phyloP scores from a whole-genome alignment of 768 basidiomycete species.

The Candolleomyces efflorescens region DNA sequence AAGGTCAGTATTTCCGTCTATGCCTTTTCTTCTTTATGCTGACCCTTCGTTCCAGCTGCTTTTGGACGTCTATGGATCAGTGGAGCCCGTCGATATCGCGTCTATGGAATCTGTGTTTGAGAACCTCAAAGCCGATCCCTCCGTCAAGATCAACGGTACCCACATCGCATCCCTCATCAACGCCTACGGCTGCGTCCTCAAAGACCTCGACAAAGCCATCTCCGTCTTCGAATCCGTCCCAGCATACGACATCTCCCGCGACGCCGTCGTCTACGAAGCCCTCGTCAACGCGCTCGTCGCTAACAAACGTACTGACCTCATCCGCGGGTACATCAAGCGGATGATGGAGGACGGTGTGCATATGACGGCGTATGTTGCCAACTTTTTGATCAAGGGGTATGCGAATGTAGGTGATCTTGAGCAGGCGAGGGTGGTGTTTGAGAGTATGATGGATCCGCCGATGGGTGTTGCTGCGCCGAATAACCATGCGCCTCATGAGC shows the following conservation, averaged over 20 bases:
- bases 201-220: conserved; percentile 75
- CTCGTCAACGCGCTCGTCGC: conserved; percentile 83
- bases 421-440: conserved; percentile 74
- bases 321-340: conserved; percentile 60
- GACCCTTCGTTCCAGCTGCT: conserved; percentile 51
- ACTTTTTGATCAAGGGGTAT: conserved; percentile 73
- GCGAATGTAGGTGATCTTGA: conserved; percentile 67
- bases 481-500: conserved; percentile 78
- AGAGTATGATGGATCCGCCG: conserved; percentile 73
- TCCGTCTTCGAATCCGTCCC: conserved; percentile 73
- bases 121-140: conserved; percentile 43
- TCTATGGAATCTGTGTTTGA: conserved; percentile 71
- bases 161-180: conserved; percentile 84
- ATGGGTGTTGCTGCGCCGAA: conserved; percentile 83
- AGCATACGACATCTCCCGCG: conserved; percentile 39
- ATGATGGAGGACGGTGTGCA: conserved; percentile 64
- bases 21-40: conserved; percentile 3
- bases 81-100: conserved; percentile 74
- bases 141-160: conserved; percentile 39
- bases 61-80: conserved; percentile 81
- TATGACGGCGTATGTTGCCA: conserved; percentile 95
- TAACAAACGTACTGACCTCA: conserved; percentile 72
- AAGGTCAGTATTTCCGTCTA: conserved; percentile 49
- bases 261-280: conserved; percentile 87
- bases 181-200: conserved; percentile 77